phyloP scores from a whole-genome alignment of 2,329 filamentous ascomycete species.

The Bipolaris bicolor region DNA sequence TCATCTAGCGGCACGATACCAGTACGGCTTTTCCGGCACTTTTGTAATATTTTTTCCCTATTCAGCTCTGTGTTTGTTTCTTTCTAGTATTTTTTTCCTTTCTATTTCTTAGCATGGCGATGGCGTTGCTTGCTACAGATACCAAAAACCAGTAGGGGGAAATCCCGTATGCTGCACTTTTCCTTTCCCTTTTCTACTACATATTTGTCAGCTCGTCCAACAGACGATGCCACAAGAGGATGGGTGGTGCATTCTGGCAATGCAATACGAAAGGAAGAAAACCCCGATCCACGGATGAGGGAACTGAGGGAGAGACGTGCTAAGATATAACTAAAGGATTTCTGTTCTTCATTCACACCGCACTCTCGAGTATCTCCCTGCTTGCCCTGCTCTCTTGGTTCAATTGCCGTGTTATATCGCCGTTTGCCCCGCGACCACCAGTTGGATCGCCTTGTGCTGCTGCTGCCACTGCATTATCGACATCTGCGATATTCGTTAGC shows the following conservation, averaged over 20 bases:
- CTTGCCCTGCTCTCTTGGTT: conserved; percentile 23
- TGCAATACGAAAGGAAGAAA: too few species aligned
- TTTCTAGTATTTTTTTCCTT: neutral
- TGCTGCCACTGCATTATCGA: conserved; percentile 52
- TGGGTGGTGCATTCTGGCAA: too few species aligned
- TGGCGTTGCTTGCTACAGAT: conserved; percentile 6
- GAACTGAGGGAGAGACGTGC: neutral
- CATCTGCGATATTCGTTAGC: conserved; percentile 41
- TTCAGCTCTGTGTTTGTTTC: neutral
- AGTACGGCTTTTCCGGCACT: too few species aligned
- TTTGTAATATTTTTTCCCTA: neutral
- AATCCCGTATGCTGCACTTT: neutral
- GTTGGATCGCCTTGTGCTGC: conserved; percentile 49
- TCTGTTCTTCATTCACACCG: conserved; percentile 30
- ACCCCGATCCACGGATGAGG: too few species aligned
- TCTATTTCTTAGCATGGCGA: conserved; percentile 7
- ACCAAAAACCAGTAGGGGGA: neutral
- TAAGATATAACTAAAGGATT: neutral
- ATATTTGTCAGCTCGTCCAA: neutral
- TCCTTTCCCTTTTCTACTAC: neutral
- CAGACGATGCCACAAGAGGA: too few species aligned
- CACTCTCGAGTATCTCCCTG: conserved; percentile 37
- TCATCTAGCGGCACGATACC: neutral
- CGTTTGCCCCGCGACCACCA: conserved; percentile 52
- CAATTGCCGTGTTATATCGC: conserved; percentile 49